Evolutionary conservation across 2,329 filamentous ascomycete species (phyloP).

Genomic region (Pseudofabraea citricarpa): DNA sequence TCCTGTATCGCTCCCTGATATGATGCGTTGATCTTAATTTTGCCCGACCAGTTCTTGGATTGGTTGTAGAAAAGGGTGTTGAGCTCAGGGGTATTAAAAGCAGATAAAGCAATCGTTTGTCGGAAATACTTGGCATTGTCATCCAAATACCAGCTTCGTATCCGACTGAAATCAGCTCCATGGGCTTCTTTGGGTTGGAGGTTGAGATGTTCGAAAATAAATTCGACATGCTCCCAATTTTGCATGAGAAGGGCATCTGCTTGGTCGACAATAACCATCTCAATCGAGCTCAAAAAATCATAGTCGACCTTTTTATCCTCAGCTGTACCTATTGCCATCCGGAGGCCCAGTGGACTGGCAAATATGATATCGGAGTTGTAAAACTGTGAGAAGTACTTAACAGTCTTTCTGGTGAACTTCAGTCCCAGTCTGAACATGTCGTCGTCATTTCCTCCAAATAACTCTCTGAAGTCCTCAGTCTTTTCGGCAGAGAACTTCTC

Average conservation of each 20-base stretch:
- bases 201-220: constrained; percentile 88
- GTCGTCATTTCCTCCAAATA: constrained; percentile 93
- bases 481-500: constrained; percentile 67
- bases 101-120: constrained; percentile 77
- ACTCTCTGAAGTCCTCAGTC: constrained; percentile 79
- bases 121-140: constrained; percentile 74
- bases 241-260: constrained; percentile 94
- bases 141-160: constrained; percentile 91
- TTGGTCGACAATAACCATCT: constrained; percentile 86
- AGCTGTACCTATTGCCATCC: constrained; percentile 80
- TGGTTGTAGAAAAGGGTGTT: constrained; percentile 71
- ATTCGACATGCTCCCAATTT: constrained; percentile 95
- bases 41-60: constrained; percentile 78
- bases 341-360: constrained; percentile 82
- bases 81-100: constrained; percentile 85
- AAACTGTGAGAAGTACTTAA: constrained; percentile 93
- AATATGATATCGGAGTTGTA: constrained; percentile 96
- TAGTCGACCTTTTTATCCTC: constrained; percentile 65
- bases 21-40: constrained; percentile 62
- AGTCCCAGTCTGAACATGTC: constrained; percentile 96
- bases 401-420: constrained; percentile 92
- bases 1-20: constrained; percentile 71
- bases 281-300: constrained; percentile 92
- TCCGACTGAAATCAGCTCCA: constrained; percentile 88
- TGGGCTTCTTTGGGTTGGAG: constrained; percentile 83